Conservation (phyloP, 2,329 filamentous ascomycete genomes). For the Penicillium sp. region DNA sequence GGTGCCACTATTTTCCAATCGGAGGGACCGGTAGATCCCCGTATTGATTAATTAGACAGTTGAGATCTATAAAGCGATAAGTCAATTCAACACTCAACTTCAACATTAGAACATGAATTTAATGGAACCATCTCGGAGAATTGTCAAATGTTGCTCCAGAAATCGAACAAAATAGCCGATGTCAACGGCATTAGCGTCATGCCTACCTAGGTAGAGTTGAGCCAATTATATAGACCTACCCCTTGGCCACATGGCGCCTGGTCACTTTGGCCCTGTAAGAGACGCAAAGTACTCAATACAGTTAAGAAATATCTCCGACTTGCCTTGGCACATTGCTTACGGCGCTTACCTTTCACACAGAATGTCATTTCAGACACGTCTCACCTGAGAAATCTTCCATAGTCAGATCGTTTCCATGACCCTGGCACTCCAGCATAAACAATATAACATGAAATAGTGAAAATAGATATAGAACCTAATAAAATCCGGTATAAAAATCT, state of each 20-base stretch:
- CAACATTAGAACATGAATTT: not conserved
- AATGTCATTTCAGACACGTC: not conserved
- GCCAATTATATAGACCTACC: not conserved
- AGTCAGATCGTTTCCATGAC: too few relatives aligned
- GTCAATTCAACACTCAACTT: not conserved
- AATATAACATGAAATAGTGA: not conserved
- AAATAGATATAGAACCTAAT: not conserved
- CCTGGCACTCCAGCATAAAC: too few relatives aligned
- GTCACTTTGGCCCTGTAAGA: not conserved
- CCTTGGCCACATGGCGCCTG: not conserved
- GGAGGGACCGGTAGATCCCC: not conserved
- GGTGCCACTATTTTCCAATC: not conserved
- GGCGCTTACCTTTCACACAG: not conserved
- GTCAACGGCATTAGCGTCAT: not conserved
- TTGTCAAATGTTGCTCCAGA: not conserved
- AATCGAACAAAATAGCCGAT: slow-evolving; percentile 2
- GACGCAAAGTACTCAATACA: not conserved
- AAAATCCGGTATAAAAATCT: not conserved
- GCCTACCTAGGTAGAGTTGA: not conserved
- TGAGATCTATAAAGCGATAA: not conserved
- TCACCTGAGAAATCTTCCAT: too few relatives aligned
- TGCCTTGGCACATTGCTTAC: not conserved
- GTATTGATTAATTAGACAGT: not conserved
- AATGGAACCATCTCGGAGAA: not conserved
- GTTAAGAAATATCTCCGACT: not conserved